Conservation (phyloP, 106 monocot species). For the Allium cepa region DNA sequence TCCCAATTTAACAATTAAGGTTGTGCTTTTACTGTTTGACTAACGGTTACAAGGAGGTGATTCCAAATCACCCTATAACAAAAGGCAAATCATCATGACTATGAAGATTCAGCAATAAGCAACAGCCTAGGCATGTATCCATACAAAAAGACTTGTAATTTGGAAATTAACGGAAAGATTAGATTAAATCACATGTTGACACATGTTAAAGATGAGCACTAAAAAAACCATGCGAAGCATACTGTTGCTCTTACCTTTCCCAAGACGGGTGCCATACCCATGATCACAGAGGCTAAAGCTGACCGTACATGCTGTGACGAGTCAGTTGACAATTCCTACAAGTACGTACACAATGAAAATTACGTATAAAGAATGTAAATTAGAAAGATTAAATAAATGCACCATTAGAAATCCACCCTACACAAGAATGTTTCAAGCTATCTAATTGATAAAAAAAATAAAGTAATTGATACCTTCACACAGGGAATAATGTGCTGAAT, state of each 20-base stretch:
- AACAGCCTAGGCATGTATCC: neutral
- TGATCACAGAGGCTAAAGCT: slow-evolving; percentile 89
- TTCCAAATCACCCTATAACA: too few relatives aligned
- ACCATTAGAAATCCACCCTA: too few relatives aligned
- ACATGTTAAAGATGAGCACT: too few relatives aligned
- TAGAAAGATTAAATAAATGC: neutral
- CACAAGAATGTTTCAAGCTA: neutral
- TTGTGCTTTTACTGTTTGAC: too few relatives aligned
- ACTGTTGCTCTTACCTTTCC: slow-evolving; percentile 53
- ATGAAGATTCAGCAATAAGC: too few relatives aligned
- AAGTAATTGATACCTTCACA: slow-evolving; percentile 54
- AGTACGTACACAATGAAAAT: neutral
- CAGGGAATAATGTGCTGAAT: slow-evolving; percentile 91
- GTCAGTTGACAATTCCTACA: slow-evolving; percentile 85
- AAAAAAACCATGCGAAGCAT: neutral
- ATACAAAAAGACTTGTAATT: neutral
- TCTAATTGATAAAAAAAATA: neutral
- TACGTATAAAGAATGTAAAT: neutral
- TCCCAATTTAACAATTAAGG: too few relatives aligned
- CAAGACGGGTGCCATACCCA: slow-evolving; percentile 97
- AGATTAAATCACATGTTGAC: too few relatives aligned
- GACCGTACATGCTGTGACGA: slow-evolving; percentile 97
- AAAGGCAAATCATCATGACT: too few relatives aligned
- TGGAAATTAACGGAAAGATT: too few relatives aligned
- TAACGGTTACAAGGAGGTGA: too few relatives aligned